These are phyloP conservation scores for Raddia distichophylla DNA, from an alignment of 176 grass and related monocot species.

Conservation along the genomic window DNA sequence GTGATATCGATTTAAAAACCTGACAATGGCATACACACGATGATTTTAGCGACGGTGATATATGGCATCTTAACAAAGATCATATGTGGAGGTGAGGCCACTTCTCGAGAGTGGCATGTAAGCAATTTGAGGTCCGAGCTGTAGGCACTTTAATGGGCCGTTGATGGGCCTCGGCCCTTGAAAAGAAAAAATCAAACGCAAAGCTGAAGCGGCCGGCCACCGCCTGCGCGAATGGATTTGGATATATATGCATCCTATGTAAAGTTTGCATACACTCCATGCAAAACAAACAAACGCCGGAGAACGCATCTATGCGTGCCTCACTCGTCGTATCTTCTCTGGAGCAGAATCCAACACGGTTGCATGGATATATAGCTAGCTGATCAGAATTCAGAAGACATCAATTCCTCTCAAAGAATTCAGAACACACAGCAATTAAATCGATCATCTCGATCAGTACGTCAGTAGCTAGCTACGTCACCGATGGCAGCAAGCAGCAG, in stretches of 20 bases:
- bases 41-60: no score
- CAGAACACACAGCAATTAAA: not conserved
- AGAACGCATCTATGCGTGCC: slow-evolving; percentile 27
- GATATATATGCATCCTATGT: not conserved
- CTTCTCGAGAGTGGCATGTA: no score
- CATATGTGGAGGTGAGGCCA: no score
- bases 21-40: no score
- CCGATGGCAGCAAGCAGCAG: not conserved
- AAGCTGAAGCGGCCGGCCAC: not conserved
- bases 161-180: not conserved
- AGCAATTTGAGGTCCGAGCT: not conserved
- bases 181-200: no score
- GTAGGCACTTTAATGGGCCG: not conserved
- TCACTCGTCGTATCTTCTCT: not conserved
- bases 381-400: no score
- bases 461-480: not conserved
- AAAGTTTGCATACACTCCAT: no score
- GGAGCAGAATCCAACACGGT: slow-evolving; percentile 17
- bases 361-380: not conserved
- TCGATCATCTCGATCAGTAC: not conserved
- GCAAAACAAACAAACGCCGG: slow-evolving; percentile 5
- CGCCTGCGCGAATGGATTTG: not conserved
- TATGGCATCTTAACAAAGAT: no score
- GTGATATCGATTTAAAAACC: no score
- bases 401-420: no score